Evolutionary conservation across 2,329 filamentous ascomycete species (phyloP).

Genomic region (Hymenoscyphus scutula): DNA sequence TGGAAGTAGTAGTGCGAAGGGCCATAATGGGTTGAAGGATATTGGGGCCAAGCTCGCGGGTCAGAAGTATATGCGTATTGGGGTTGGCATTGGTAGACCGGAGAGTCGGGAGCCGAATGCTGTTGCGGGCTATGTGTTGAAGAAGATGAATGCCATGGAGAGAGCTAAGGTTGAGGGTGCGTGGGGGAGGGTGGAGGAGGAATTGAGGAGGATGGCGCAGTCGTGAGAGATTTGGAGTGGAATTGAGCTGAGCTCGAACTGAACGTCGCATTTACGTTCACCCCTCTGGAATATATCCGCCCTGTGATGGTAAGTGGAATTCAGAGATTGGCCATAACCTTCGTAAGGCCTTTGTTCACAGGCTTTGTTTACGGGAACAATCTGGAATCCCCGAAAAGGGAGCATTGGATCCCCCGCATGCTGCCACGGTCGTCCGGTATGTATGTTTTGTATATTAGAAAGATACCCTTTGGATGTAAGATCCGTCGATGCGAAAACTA

Average conservation of each 20-base stretch:
- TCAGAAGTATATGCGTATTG: constrained; percentile 56
- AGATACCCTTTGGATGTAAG: background rate
- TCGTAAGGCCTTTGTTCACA: too few species aligned
- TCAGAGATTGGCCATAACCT: background rate
- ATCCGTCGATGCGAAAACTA: background rate
- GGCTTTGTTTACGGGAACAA: background rate
- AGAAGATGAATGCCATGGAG: constrained; percentile 34
- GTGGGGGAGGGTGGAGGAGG: constrained; percentile 29
- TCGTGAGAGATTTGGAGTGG: background rate
- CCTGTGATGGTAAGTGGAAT: background rate
- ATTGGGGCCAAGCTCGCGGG: constrained; percentile 51
- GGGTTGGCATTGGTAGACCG: constrained; percentile 86
- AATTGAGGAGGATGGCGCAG: constrained; percentile 27
- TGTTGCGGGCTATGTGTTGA: constrained; percentile 77
- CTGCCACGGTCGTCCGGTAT: too few species aligned
- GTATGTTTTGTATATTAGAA: background rate
- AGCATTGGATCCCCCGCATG: too few species aligned
- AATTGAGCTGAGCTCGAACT: too few species aligned
- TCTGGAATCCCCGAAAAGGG: background rate
- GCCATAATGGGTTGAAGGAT: constrained; percentile 75
- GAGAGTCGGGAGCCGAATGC: constrained; percentile 60
- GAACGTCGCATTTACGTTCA: too few species aligned
- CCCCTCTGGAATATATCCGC: too few species aligned
- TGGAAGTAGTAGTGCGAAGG: constrained; percentile 62
- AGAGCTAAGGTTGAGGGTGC: constrained; percentile 30